Percentiles rank a stretch among this genome's conserved stretches.
Conservation (phyloP, 495 filamentous ascomycete genomes). For the Pseudoneurospora amorphoporcata region DNA sequence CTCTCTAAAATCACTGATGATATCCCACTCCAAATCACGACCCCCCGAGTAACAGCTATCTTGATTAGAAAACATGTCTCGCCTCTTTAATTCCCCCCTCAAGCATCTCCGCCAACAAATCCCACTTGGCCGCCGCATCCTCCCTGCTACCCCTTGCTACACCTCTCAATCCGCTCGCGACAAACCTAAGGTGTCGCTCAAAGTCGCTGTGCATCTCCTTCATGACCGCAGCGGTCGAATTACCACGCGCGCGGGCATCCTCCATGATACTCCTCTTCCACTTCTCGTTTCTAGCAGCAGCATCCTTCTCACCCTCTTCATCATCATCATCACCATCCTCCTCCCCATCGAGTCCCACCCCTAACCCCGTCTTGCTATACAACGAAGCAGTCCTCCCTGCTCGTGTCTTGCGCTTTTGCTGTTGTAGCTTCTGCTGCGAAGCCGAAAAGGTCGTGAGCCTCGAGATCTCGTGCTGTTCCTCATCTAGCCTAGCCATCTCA, state of each 20-base stretch:
- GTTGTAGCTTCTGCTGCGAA: not conserved
- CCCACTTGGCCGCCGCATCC: slow-evolving; percentile 41
- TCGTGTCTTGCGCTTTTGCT: not conserved
- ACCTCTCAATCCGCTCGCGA: slow-evolving; percentile 43
- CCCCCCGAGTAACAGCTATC: not conserved
- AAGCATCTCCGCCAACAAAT: slow-evolving; percentile 49
- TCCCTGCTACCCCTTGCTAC: slow-evolving; percentile 50
- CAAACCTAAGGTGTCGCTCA: slow-evolving; percentile 42
- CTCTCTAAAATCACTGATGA: not conserved
- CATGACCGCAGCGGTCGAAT: slow-evolving; percentile 29
- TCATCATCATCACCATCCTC: slow-evolving; percentile 28
- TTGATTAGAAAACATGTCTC: not conserved
- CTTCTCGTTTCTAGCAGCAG: not conserved
- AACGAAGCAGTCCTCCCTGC: not conserved
- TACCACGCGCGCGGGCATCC: slow-evolving; percentile 6
- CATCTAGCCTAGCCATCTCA: slow-evolving; percentile 27
- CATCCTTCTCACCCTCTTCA: slow-evolving; percentile 21
- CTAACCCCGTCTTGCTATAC: slow-evolving; percentile 4
- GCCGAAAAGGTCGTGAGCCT: slow-evolving; percentile 23
- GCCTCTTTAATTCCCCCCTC: slow-evolving; percentile 36
- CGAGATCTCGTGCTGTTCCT: slow-evolving; percentile 31
- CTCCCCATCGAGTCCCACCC: slow-evolving; percentile 5
- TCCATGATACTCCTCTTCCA: not conserved
- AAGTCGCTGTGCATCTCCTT: slow-evolving; percentile 36
- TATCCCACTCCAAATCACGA: not conserved